phyloP scores from a whole-genome alignment of 495 filamentous ascomycete species.

The Aspergillus carlsbadensis region DNA sequence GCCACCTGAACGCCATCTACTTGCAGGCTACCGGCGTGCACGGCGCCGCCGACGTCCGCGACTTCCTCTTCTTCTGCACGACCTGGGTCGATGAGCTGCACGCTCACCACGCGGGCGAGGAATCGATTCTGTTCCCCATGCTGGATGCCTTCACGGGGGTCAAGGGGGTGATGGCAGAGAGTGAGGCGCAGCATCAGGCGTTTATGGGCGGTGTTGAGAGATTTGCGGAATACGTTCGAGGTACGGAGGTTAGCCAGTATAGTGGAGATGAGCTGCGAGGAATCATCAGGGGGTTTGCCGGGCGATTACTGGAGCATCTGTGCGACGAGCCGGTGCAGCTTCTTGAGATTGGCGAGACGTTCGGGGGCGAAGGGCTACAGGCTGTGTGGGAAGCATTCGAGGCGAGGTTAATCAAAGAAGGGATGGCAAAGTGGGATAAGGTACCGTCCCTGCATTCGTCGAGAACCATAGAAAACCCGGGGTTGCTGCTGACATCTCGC shows the following conservation, averaged over 20 bases:
- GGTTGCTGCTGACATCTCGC: too few relatives aligned
- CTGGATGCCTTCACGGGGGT: neutral
- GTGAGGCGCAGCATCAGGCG: neutral
- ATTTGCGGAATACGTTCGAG: too few relatives aligned
- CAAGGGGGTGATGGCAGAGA: neutral
- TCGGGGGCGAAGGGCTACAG: neutral
- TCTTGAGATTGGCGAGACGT: too few relatives aligned
- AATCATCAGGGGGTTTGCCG: too few relatives aligned
- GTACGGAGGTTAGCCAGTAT: too few relatives aligned
- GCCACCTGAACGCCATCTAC: conserved; percentile 1
- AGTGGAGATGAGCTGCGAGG: too few relatives aligned
- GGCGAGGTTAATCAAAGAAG: neutral
- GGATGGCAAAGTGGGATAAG: neutral
- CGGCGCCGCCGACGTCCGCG: neutral
- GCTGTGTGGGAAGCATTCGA: neutral
- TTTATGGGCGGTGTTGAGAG: too few relatives aligned
- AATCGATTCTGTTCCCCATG: neutral
- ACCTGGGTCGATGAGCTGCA: neutral
- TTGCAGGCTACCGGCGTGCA: neutral
- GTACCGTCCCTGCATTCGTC: neutral
- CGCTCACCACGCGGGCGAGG: neutral
- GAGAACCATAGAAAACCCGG: neutral
- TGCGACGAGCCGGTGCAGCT: too few relatives aligned
- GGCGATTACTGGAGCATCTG: too few relatives aligned
- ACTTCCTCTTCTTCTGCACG: conserved; percentile 1